These are phyloP conservation scores for Geranomyces michiganensis DNA, from an alignment of 192 early-diverging fungal genomes.

Conservation along the genomic window DNA sequence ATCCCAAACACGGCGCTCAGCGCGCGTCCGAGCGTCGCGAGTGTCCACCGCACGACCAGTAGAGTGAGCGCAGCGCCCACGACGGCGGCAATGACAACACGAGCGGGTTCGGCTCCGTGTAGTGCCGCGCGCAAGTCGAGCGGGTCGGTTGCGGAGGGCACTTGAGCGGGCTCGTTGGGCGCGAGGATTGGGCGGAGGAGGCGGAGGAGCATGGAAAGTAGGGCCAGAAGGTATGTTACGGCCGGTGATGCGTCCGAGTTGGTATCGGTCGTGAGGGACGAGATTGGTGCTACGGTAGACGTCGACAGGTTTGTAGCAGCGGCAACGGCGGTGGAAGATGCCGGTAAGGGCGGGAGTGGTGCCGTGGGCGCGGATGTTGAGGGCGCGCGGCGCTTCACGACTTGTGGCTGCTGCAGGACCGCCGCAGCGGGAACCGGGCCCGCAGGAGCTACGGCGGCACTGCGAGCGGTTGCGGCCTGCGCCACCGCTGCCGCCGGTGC, in stretches of 20 bases:
- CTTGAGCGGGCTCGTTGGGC: constrained; percentile 6
- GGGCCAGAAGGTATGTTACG: neutral
- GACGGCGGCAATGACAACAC: constrained; percentile 14
- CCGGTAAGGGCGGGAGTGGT: neutral
- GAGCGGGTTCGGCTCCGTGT: constrained; percentile 1
- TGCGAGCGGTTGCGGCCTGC: neutral
- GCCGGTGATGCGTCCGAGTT: neutral
- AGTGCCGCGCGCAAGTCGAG: constrained; percentile 19
- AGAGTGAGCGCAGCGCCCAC: neutral
- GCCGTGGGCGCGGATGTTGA: neutral
- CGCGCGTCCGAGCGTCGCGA: neutral
- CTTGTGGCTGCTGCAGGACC: neutral
- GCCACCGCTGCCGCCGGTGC: neutral
- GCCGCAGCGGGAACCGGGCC: neutral
- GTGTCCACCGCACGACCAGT: constrained; percentile 8
- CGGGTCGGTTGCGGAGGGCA: constrained; percentile 18
- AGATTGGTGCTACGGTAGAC: neutral
- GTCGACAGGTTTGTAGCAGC: neutral
- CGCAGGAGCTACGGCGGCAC: neutral
- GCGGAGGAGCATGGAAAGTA: constrained; percentile 28
- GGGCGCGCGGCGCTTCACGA: neutral
- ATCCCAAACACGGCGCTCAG: constrained; percentile 16
- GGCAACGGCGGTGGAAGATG: neutral
- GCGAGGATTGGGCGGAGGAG: constrained; percentile 32
- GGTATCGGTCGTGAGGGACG: neutral